phyloP scores from a whole-genome alignment of 768 basidiomycete species.

The Xerocomus brunneocitrinus region DNA sequence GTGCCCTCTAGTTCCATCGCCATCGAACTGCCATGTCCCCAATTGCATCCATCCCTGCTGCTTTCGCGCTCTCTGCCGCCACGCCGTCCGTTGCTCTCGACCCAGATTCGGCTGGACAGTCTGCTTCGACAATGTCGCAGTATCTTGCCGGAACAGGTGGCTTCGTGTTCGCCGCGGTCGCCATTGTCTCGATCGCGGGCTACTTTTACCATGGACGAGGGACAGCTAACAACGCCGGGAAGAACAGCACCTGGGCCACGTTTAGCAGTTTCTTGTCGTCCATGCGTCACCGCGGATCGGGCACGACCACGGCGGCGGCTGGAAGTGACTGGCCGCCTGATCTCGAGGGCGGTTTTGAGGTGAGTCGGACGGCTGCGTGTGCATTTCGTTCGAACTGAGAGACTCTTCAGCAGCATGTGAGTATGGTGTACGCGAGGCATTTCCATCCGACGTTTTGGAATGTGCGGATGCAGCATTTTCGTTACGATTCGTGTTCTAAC shows the following conservation, averaged over 20 bases:
- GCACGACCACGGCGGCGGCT: not conserved
- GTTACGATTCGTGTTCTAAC: not conserved
- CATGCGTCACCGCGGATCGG: slow-evolving; percentile 1
- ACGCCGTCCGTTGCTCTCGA: slow-evolving; percentile 2
- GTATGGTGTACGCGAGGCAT: slow-evolving; percentile 19
- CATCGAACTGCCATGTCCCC: slow-evolving; percentile 18
- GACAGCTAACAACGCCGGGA: not conserved
- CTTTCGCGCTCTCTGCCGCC: not conserved
- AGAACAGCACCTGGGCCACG: slow-evolving; percentile 4
- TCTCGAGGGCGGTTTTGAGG: slow-evolving; percentile 12
- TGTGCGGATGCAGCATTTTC: not conserved
- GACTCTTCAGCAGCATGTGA: slow-evolving; percentile 7
- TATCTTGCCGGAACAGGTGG: slow-evolving; percentile 13
- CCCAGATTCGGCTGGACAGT: not conserved
- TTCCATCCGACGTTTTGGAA: slow-evolving; percentile 25
- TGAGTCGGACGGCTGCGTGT: not conserved
- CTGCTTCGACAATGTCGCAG: not conserved
- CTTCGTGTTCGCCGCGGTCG: slow-evolving; percentile 14
- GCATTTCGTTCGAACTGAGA: not conserved
- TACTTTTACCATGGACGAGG: slow-evolving; percentile 16
- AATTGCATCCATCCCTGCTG: slow-evolving; percentile 6
- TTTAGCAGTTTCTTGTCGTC: slow-evolving; percentile 7
- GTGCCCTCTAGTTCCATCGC: not conserved
- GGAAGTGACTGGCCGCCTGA: not conserved
- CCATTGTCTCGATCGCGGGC: slow-evolving; percentile 9